phyloP scores from a whole-genome alignment of 2,329 filamentous ascomycete species.

The Colletotrichum limetticola region DNA sequence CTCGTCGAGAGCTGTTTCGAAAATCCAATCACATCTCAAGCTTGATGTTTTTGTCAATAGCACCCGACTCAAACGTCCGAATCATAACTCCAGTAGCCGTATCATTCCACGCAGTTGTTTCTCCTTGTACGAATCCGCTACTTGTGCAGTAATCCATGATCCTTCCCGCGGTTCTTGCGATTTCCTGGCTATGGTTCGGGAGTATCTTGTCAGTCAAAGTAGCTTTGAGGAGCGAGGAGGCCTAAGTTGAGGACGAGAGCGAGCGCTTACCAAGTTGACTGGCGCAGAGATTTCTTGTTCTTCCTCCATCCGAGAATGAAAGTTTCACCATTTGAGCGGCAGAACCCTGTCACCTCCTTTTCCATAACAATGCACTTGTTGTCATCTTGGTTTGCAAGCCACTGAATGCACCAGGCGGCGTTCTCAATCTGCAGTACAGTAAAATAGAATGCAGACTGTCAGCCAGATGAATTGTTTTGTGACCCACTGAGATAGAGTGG shows the following conservation, averaged over 20 bases:
- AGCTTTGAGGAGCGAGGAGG: background rate
- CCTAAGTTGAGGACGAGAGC: too few species aligned
- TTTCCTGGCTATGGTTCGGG: background rate
- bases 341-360: background rate
- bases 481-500: background rate
- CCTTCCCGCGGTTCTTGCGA: conserved; percentile 3
- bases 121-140: conserved; percentile 7
- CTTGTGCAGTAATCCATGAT: conserved; percentile 12
- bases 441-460: background rate
- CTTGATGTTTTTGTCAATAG: background rate
- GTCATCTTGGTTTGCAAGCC: background rate
- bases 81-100: conserved; percentile 9
- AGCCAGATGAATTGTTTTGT: background rate
- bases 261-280: conserved; percentile 10
- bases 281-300: background rate
- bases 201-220: background rate
- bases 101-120: conserved; percentile 6
- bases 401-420: background rate
- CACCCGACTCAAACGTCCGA: conserved; percentile 1
- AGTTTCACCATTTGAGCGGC: background rate
- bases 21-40: conserved; percentile 41
- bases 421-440: background rate
- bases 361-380: background rate
- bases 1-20: background rate
- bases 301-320: conserved; percentile 24